A percentile compares a stretch with the other conserved stretches of the same genome.
phyloP scores from a whole-genome alignment of 345 rosid genomes.

The Hypericum androsaemum region DNA sequence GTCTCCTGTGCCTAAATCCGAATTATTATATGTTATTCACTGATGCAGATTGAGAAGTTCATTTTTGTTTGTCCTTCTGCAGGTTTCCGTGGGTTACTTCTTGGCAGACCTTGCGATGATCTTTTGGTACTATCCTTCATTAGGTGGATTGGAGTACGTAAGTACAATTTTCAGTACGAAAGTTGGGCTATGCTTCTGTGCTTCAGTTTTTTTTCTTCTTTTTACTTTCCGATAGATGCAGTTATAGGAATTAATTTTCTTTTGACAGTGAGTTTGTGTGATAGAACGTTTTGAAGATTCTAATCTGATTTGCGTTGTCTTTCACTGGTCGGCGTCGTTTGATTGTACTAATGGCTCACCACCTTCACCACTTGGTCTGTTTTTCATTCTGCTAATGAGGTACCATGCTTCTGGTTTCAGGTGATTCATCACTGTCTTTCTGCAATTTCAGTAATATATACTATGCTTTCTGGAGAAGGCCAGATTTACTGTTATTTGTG shows the following conservation, averaged over 20 bases:
- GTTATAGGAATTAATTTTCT: too few species aligned
- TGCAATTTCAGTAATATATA: constrained; percentile 23
- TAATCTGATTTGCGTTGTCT: too few species aligned
- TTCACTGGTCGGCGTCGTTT: too few species aligned
- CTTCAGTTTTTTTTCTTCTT: constrained; percentile 8
- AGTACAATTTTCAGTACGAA: too few species aligned
- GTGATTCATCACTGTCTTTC: constrained; percentile 25
- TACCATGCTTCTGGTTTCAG: constrained; percentile 11
- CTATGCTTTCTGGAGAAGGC: constrained; percentile 26
- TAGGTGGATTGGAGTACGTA: constrained; percentile 28
- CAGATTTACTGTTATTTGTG: constrained; percentile 28
- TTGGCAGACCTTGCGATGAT: constrained; percentile 24
- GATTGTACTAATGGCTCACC: too few species aligned
- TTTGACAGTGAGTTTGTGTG: too few species aligned
- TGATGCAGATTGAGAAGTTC: background rate
- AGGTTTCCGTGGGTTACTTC: constrained; percentile 32
- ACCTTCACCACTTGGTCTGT: too few species aligned
- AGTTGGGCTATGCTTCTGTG: too few species aligned
- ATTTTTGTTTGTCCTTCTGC: constrained; percentile 1
- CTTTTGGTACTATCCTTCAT: constrained; percentile 20
- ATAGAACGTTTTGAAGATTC: too few species aligned
- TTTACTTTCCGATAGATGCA: background rate
- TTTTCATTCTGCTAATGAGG: background rate
- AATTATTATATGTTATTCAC: too few species aligned
- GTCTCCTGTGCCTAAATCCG: too few species aligned